Base-by-base conservation (phyloP, 2,329 filamentous ascomycete species). In the Aaosphaeria arxii region DNA sequence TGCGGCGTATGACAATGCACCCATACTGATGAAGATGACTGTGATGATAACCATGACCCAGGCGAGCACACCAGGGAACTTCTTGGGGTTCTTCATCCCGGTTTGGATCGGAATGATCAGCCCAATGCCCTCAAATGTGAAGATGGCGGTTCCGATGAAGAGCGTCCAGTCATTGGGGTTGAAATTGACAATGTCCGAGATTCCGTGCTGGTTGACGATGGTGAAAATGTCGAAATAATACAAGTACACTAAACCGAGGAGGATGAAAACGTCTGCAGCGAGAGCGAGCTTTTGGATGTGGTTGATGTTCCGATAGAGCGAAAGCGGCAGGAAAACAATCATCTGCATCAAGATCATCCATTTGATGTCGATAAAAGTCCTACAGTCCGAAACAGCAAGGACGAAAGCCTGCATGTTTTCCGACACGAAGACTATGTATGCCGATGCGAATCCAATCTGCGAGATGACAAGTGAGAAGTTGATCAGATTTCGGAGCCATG, bases 41-140 rank as follows among this genome's bases (percentile, higher is more conserved):
- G 91, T 94, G 66, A 99, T 96, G 69, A 96, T 87, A 60, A 96
- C 80, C 94, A 99, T 99, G 63, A 99, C 90, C 38, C 84, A 81
- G 43, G 85, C 87, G 55, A 99, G 84, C 42, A 99, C 92, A 50
- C 82, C 82, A 42, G 94, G 91, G 71, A 99, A 99, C 68, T 95
- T 92, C 55, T 85, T 78, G 0, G 92, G 95, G 39, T 91, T 79
- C 66, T 86, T 88, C 94, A 99, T 99, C 24, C 91, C 95, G 63
- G 95, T 91, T 71, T 99, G 95, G 51, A 99, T 96, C 0, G 95
- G 94, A 53, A 99, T 96, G 70, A 99, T 95, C 43, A 99, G 83
- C 9, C 94, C 95, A 52, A 99, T 95, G 30, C 94, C 94, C 68
- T 99, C 94, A 65, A 97, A 99, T 0, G 94, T 97, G 74, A 99